Percentiles rank a stretch among this genome's conserved stretches.
Conservation (phyloP, 163 green algal genomes). For the Scenedesmus sp. region DNA sequence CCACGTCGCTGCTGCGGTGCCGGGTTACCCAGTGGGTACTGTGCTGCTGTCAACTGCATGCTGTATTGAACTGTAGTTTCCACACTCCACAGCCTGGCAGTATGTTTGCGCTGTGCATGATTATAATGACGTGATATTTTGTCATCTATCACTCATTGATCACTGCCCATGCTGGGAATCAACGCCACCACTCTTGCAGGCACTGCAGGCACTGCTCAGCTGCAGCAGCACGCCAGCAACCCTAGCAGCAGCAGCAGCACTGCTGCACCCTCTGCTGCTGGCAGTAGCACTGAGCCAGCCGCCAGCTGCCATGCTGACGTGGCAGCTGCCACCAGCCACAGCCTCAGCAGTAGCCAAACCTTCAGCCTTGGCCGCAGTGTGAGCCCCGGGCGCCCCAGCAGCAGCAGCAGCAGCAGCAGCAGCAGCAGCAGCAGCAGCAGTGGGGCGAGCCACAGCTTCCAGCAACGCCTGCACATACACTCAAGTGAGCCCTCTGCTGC, state of each 20-base stretch:
- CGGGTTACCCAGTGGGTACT: neutral
- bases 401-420: neutral
- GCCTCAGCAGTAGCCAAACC: neutral
- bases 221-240: neutral
- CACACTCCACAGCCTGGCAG: neutral
- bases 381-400: slow-evolving; percentile 5
- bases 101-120: neutral
- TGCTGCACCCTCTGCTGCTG: too few relatives aligned
- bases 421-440: neutral
- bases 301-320: neutral
- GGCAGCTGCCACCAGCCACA: neutral
- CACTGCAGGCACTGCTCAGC: neutral
- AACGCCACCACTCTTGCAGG: neutral
- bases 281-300: neutral
- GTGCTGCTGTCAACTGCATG: neutral
- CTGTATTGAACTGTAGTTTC: neutral
- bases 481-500: neutral
- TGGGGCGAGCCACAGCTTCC: neutral
- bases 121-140: too few relatives aligned
- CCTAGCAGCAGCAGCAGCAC: neutral
- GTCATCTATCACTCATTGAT: too few relatives aligned
- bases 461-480: neutral
- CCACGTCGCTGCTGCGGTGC: neutral
- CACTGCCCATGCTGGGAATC: too few relatives aligned
- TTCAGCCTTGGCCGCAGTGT: neutral